A percentile compares a stretch with the other conserved stretches of the same genome.
Conservation (phyloP, 108 stramenopile genomes). For the Cyclotella kingstonii region DNA sequence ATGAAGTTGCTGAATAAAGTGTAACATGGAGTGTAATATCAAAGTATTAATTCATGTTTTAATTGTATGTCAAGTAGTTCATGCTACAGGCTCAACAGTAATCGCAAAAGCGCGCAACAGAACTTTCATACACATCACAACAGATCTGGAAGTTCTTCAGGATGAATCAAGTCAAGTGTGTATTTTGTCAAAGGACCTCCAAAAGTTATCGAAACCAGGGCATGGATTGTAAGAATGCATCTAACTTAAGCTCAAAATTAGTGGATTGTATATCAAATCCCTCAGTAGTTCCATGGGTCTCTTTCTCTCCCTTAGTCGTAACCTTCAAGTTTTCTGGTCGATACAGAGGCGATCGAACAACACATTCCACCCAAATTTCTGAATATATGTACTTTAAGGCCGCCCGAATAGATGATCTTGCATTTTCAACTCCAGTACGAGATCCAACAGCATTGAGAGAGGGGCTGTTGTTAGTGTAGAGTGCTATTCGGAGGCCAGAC, state of each 20-base stretch:
- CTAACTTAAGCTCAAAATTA: slow-evolving; percentile 78
- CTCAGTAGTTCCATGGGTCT: slow-evolving; percentile 9
- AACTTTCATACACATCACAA: no score
- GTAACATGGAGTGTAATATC: no score
- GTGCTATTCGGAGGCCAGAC: slow-evolving; percentile 77
- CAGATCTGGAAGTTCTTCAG: no score
- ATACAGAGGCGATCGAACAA: slow-evolving; percentile 83
- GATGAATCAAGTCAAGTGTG: no score
- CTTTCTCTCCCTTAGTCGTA: slow-evolving; percentile 24
- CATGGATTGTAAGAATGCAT: slow-evolving; percentile 70
- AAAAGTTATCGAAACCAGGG: slow-evolving; percentile 74
- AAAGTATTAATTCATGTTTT: no score
- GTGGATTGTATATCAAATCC: slow-evolving; percentile 61
- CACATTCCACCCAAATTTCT: slow-evolving; percentile 81
- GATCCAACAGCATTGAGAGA: slow-evolving; percentile 34
- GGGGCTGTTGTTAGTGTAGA: slow-evolving; percentile 71
- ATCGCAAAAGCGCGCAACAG: no score
- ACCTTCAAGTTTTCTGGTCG: slow-evolving; percentile 51
- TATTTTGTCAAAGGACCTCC: no score
- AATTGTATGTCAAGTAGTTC: no score
- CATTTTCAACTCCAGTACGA: slow-evolving; percentile 30
- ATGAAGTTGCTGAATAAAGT: no score
- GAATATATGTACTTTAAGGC: slow-evolving; percentile 83
- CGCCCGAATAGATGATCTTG: slow-evolving; percentile 53
- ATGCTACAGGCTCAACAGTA: no score